Evolutionary conservation across 257 asterid genomes (phyloP), one percentile per base, ranked within the genome.

Genomic region (Solanum okadae): DNA sequence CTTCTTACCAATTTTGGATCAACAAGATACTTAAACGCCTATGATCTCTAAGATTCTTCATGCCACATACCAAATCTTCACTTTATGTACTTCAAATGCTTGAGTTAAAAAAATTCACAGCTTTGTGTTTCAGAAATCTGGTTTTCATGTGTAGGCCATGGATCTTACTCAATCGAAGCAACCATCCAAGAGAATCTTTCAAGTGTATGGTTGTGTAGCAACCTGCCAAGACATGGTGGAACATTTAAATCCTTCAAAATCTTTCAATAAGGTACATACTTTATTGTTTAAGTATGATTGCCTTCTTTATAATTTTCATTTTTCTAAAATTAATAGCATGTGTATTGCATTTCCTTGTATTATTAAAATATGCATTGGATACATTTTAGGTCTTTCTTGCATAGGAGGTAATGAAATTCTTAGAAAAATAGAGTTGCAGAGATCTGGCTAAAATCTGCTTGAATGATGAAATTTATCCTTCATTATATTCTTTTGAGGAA

Each of bases 221-320:
- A 97, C 98, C 85, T 72, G 94, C 91, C 88, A 95, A 89, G 98
- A 96, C 89, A 94, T 97, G 91, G 99, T 96, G 93, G 95, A 93
- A 70, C 98, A 90, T 88, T 93, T 91, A 70, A 94, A 97, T 84
- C 94, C 94, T 89, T 85, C 83, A 78, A 93, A 94, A 89, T 25
- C 86, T 86, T 96, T 96, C 81, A 96, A 96, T 90, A 97, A 96
- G 98, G 99, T 93, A 88, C 85, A 89, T 33, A 46, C 49, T 31
- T 46, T 82, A 37, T 34, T 37, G 52, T 44, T 83, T 4, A 78
- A n/a, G 46, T 35, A 46, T 68, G 12, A 71, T 23, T 67, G 10
- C 11, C 35, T 49, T 78, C 34, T 70, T 31, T 72, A 34, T 33
- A 33, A 4, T 27, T 59, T 20, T 33, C 44, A 72, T 49, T 70